These are phyloP conservation scores for Moesziomyces antarcticus DNA, from an alignment of 1,284 basidiomycete genomes.

Conservation along the genomic window DNA sequence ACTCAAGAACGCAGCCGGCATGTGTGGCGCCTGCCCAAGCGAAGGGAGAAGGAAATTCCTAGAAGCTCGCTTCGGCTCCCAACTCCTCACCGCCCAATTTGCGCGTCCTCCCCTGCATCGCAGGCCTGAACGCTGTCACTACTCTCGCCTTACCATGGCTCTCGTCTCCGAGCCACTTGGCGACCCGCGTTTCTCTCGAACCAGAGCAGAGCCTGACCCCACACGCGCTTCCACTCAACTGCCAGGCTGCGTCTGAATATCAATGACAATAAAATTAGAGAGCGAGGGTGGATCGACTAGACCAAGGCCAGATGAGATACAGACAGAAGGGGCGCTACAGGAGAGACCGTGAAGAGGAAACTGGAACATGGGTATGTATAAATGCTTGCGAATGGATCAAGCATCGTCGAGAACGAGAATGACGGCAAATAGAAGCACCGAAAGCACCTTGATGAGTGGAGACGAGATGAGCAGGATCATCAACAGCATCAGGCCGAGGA, in stretches of 20 bases:
- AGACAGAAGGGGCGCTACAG: not conserved
- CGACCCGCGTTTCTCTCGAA: no score
- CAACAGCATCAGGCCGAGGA: slow-evolving; percentile 34
- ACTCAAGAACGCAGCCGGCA: slow-evolving; percentile 1
- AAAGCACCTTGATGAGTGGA: slow-evolving; percentile 44
- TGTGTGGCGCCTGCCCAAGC: not conserved
- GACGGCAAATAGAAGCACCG: slow-evolving; percentile 30
- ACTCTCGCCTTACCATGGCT: not conserved
- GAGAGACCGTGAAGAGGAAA: not conserved
- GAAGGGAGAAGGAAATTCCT: not conserved
- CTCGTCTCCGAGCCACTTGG: no score
- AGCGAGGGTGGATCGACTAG: slow-evolving; percentile 5
- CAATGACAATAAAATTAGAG: not conserved
- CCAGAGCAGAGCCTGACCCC: no score
- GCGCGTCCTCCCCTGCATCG: not conserved
- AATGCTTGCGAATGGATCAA: not conserved
- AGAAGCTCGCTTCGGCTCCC: not conserved
- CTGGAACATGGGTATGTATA: not conserved
- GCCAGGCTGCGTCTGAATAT: no score
- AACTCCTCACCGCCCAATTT: not conserved
- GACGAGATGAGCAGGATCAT: slow-evolving; percentile 45
- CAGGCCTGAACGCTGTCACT: no score
- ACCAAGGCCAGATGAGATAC: not conserved
- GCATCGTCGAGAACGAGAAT: slow-evolving; percentile 20
- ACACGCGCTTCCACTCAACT: no score